phyloP scores from a whole-genome alignment of 345 rosid genomes.

The Odontarrhena argentea region DNA sequence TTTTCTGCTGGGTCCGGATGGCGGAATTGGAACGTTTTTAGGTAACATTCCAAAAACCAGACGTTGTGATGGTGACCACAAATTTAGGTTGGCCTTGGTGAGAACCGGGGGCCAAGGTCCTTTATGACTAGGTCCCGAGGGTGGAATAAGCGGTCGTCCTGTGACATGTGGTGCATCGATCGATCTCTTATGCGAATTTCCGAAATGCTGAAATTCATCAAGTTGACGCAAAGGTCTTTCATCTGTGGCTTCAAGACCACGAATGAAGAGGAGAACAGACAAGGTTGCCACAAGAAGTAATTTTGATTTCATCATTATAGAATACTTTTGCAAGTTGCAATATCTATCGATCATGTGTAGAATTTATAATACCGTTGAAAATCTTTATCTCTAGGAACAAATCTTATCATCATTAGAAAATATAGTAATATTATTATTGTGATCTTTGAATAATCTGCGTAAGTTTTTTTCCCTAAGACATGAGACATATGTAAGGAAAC shows the following conservation, averaged over 20 bases:
- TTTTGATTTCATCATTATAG: constrained; percentile 11
- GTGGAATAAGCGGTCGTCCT: constrained; percentile 2
- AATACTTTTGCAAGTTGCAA: constrained; percentile 6
- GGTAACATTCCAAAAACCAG: constrained; percentile 21
- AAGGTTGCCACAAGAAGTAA: neutral
- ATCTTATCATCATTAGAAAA: too few species aligned
- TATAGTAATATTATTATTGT: too few species aligned
- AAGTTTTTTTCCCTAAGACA: too few species aligned
- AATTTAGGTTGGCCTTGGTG: neutral
- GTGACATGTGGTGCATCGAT: too few species aligned
- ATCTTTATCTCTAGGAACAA: neutral
- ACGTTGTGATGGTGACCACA: constrained; percentile 22
- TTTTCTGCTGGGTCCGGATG: constrained; percentile 31
- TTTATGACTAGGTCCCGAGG: constrained; percentile 18
- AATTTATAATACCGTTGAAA: neutral
- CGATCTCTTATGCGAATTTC: too few species aligned
- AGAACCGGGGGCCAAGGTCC: neutral
- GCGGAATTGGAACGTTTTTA: constrained; percentile 11
- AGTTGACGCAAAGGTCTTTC: neutral
- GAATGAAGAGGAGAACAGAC: constrained; percentile 7
- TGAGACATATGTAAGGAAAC: too few species aligned
- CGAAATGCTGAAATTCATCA: neutral
- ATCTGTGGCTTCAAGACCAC: neutral
- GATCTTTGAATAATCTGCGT: too few species aligned
- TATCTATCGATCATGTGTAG: neutral